phyloP scores from a whole-genome alignment of 305 asterid species.

The Petunia hybrid region DNA sequence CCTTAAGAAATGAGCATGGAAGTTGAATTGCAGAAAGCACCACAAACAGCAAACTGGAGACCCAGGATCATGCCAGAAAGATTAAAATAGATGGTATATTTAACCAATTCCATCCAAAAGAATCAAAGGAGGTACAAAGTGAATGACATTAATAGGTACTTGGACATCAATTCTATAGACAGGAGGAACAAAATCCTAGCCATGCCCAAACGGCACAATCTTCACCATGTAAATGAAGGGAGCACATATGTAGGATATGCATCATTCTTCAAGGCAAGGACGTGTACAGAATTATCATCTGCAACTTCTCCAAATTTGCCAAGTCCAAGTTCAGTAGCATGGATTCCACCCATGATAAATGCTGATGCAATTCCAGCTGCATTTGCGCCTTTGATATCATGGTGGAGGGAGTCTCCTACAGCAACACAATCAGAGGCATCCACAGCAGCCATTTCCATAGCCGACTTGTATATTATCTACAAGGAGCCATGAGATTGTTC shows the following conservation, averaged over 20 bases:
- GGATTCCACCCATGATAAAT: slow-evolving; percentile 81
- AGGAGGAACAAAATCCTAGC: background rate
- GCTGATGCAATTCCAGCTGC: slow-evolving; percentile 71
- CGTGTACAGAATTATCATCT: slow-evolving; percentile 54
- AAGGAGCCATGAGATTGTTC: background rate
- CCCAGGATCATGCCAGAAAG: too few species aligned
- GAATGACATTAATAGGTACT: background rate
- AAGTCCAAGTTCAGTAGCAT: slow-evolving; percentile 81
- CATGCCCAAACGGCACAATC: slow-evolving; percentile 32
- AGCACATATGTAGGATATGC: slow-evolving; percentile 81
- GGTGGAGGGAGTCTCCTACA: slow-evolving; percentile 97
- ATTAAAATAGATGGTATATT: background rate
- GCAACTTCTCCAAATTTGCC: slow-evolving; percentile 69
- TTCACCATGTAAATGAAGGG: slow-evolving; percentile 88
- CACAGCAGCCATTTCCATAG: slow-evolving; percentile 70
- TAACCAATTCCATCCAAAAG: background rate
- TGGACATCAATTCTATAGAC: background rate
- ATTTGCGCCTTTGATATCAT: slow-evolving; percentile 94
- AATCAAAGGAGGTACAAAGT: background rate
- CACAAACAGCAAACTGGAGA: too few species aligned
- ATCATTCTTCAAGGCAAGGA: slow-evolving; percentile 64
- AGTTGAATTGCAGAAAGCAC: too few species aligned
- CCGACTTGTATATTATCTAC: slow-evolving; percentile 85
- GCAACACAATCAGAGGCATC: slow-evolving; percentile 82
- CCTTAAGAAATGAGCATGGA: too few species aligned